Conservation (phyloP, 768 basidiomycete species). For the Trichaptum fuscoviolaceum region DNA sequence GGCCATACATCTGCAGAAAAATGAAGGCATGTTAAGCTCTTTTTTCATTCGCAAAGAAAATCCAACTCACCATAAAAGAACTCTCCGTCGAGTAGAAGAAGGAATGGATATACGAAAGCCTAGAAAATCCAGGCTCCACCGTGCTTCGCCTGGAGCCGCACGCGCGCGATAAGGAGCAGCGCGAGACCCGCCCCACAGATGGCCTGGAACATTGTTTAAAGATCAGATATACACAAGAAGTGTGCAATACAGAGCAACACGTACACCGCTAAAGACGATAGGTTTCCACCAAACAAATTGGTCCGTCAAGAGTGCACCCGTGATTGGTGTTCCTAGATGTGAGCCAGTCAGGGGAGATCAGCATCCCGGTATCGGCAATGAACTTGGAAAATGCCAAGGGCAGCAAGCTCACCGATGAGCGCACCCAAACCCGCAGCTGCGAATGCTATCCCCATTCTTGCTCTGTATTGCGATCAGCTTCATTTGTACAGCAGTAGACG, state of each 20-base stretch:
- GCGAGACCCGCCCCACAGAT: slow-evolving; percentile 4
- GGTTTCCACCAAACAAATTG: slow-evolving; percentile 56
- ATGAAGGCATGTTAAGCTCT: no score
- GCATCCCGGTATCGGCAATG: neutral
- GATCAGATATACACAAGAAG: neutral
- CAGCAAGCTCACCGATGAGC: slow-evolving; percentile 14
- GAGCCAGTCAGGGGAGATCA: slow-evolving; percentile 14
- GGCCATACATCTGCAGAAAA: no score
- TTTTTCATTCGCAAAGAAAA: no score
- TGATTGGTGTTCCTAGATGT: slow-evolving; percentile 46
- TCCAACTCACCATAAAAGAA: no score
- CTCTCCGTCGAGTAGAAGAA: neutral
- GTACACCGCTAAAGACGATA: slow-evolving; percentile 45
- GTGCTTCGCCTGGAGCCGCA: slow-evolving; percentile 5
- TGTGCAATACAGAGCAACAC: neutral
- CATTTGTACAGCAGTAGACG: neutral
- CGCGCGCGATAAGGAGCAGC: slow-evolving; percentile 3
- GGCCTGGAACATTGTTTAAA: slow-evolving; percentile 7
- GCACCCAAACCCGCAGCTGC: slow-evolving; percentile 37
- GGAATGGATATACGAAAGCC: neutral
- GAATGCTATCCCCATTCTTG: slow-evolving; percentile 47
- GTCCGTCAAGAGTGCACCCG: slow-evolving; percentile 48
- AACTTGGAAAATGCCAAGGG: neutral
- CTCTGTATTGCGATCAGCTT: slow-evolving; percentile 15
- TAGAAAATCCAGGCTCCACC: slow-evolving; percentile 1